A percentile compares a stretch with the other conserved stretches of the same genome.
Evolutionary conservation across 495 filamentous ascomycete species (phyloP).

Genomic region (Trichoderma gamsii): DNA sequence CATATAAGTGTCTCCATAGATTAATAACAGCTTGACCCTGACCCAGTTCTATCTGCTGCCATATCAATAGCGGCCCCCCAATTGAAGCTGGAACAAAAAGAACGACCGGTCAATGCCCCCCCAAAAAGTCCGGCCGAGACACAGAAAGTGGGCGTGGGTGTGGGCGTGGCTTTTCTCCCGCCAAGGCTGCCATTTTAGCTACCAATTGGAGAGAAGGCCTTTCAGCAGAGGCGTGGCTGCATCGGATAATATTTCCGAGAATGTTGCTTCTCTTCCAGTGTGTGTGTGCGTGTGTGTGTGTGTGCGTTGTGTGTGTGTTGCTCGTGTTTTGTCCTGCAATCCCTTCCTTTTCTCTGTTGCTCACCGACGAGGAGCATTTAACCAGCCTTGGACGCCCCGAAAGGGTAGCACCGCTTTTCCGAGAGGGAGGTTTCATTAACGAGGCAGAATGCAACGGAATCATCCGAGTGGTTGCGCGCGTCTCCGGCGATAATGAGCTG

Average conservation of each 20-base stretch:
- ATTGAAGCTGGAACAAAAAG: too few relatives aligned
- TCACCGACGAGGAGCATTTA: neutral
- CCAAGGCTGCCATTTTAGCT: neutral
- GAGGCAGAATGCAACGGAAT: neutral
- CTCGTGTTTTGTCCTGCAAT: neutral
- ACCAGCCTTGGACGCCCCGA: neutral
- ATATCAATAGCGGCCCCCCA: too few relatives aligned
- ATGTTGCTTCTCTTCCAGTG: neutral
- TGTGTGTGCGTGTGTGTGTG: neutral
- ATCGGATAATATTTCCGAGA: conserved; percentile 2
- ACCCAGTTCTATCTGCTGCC: too few relatives aligned
- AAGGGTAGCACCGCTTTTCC: neutral
- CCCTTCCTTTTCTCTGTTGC: neutral
- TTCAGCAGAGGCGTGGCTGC: neutral
- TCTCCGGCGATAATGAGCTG: neutral
- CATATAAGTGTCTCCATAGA: too few relatives aligned
- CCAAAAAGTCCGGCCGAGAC: neutral
- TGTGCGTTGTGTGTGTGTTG: neutral
- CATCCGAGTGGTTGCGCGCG: neutral
- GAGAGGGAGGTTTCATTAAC: neutral
- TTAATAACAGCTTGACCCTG: too few relatives aligned
- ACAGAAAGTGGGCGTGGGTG: neutral
- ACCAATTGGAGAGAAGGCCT: neutral
- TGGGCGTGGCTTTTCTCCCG: neutral
- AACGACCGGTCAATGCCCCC: too few relatives aligned